Evolutionary conservation across 2,329 filamentous ascomycete genomes (phyloP), one percentile per base, ranked within the genome.

Genomic region (Colletotrichum sp.): DNA sequence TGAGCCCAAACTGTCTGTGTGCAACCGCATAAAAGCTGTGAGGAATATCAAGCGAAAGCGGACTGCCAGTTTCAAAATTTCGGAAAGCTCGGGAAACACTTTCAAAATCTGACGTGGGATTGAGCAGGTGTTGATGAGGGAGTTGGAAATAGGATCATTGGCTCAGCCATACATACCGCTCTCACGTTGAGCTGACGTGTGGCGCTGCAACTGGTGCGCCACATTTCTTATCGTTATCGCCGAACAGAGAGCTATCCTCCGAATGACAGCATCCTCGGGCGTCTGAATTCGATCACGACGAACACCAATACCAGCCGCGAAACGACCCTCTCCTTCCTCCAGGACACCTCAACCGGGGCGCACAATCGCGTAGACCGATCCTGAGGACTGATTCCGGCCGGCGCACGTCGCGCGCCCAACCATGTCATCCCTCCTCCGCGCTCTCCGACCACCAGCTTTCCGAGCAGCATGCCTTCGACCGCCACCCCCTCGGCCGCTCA

Each of bases 361-460:
- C 16, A 14, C 4, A 36, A 18, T 18, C 34, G n/a, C n/a, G 57
- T 6, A 14, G 36, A 57, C 16, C n/a, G 4, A 63, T 12, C 24
- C 30, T 13, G 26, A 26, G 26, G 39, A 7, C 36, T 57, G 21
- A 18, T 12, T 32, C 18, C 57, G 16, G 8, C 63, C 26, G 43
- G 64, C 43, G 70, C 57, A 18, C n/a, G 69, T 63, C n/a, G 43
- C 55, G 60, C 60, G 48, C 39, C 61, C 68, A 43, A 63, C 34
- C 64, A 81, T 81, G 80, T 72, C 75, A 52, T 52, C 43, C 43
- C 71, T 77, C 75, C 74, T 78, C 77, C 78, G 80, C 68, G 63
- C 80, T 34, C 68, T 81, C 63, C 70, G 68, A 76, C 59, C 32
- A 72, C 66, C 60, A 67, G 52, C 48, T 64, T 18, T 71, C 34